Percentiles rank a stretch among this genome's conserved stretches.
phyloP scores from a whole-genome alignment of 495 filamentous ascomycete species.

The Aspergillus campestris region DNA sequence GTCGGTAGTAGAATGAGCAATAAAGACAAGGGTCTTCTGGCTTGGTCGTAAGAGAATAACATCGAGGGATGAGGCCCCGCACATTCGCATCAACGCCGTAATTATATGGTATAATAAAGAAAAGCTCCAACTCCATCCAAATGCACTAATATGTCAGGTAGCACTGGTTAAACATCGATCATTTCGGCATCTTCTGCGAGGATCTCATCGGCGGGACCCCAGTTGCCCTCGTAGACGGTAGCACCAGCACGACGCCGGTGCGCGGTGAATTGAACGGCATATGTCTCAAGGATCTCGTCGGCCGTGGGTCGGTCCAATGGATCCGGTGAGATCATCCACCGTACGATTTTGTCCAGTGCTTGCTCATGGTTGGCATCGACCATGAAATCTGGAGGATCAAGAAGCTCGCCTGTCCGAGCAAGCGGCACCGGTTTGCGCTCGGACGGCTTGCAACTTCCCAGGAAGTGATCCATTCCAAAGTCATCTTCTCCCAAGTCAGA shows the following conservation, averaged over 20 bases:
- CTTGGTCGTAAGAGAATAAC: constrained; percentile 5
- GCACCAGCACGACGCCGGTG: constrained; percentile 70
- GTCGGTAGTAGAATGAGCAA: constrained; percentile 6
- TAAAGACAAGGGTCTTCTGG: constrained; percentile 5
- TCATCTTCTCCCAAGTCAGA: constrained; percentile 42
- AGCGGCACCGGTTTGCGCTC: constrained; percentile 21
- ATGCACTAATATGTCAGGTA: constrained; percentile 29
- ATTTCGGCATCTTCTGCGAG: constrained; percentile 64
- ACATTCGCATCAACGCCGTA: constrained; percentile 22
- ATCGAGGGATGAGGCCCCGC: constrained; percentile 10
- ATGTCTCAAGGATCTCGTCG: constrained; percentile 57
- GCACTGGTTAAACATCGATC: constrained; percentile 54
- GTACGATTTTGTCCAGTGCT: constrained; percentile 76
- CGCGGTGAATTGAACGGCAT: constrained; percentile 69
- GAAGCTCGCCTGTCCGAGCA: constrained; percentile 56
- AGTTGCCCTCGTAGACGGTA: constrained; percentile 89
- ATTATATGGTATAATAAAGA: constrained; percentile 28
- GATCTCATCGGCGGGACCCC: constrained; percentile 74
- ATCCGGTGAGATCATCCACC: constrained; percentile 76
- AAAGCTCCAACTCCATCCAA: constrained; percentile 33
- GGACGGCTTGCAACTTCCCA: constrained; percentile 17
- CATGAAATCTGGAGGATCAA: constrained; percentile 82
- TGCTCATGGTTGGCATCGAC: constrained; percentile 54
- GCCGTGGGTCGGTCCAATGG: constrained; percentile 66
- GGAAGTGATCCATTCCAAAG: constrained; percentile 26